Percentiles rank a stretch among this genome's conserved stretches.
Evolutionary conservation across 768 basidiomycete genomes (phyloP).

Genomic region (Chalciporus sphaerocephalus): DNA sequence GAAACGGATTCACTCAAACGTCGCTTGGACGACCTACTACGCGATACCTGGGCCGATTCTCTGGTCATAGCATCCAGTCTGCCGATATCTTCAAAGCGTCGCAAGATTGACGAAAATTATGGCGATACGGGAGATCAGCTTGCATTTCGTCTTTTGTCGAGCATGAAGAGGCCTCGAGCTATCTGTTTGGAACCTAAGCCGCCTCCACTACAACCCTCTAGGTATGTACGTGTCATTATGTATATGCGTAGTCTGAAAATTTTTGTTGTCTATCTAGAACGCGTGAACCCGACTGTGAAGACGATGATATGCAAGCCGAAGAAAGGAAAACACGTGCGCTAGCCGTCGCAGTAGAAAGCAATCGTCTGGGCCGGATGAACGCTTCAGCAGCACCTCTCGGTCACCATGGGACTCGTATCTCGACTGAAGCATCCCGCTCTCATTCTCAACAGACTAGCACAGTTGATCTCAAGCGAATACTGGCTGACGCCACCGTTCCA

Average conservation of each 20-base stretch:
- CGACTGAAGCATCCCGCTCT: neutral
- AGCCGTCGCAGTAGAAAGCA: conserved; percentile 38
- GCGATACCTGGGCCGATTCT: conserved; percentile 17
- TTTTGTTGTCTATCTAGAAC: conserved; percentile 31
- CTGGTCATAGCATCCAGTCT: conserved; percentile 1
- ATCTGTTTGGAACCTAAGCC: conserved; percentile 44
- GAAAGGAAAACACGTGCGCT: conserved; percentile 38
- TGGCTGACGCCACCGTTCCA: neutral
- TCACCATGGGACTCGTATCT: neutral
- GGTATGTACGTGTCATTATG: conserved; percentile 35
- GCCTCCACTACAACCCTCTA: conserved; percentile 32
- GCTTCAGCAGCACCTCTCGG: conserved; percentile 14
- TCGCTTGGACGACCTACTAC: conserved; percentile 21
- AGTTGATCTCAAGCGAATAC: conserved; percentile 10
- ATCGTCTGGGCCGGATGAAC: conserved; percentile 20
- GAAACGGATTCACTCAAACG: conserved; percentile 14
- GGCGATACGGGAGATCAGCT: neutral
- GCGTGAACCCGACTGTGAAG: conserved; percentile 48
- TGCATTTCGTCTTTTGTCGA: conserved; percentile 47
- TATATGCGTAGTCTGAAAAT: neutral
- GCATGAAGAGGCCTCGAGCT: conserved; percentile 24
- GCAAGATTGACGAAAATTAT: conserved; percentile 3
- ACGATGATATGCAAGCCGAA: conserved; percentile 40
- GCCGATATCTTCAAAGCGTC: conserved; percentile 1
- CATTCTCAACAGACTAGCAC: conserved; percentile 7